These are phyloP conservation scores for Fomes fomentarius DNA, from an alignment of 1,284 basidiomycete species.

Conservation along the genomic window DNA sequence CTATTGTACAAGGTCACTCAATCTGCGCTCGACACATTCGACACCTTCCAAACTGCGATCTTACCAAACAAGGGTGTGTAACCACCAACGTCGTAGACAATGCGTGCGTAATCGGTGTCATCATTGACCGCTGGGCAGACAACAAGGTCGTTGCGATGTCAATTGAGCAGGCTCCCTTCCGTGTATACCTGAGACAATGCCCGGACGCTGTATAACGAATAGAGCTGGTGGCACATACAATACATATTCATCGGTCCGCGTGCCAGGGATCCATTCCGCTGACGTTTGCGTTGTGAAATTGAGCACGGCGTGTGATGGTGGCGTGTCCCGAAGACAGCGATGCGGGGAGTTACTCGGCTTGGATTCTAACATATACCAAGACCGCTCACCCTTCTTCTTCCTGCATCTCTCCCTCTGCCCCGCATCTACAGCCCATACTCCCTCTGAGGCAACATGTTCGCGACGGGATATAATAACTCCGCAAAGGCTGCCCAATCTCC, in stretches of 20 bases:
- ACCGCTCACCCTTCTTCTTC: neutral
- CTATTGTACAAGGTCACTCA: neutral
- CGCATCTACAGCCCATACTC: neutral
- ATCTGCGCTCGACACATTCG: neutral
- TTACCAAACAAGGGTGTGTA: neutral
- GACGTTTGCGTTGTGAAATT: conserved; percentile 5
- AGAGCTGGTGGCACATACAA: neutral
- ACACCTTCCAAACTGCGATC: neutral
- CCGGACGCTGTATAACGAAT: neutral
- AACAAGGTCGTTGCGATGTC: neutral
- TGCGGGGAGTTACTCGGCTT: conserved; percentile 17
- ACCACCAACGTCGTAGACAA: no score
- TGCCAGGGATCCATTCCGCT: conserved; percentile 3
- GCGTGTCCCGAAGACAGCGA: conserved; percentile 13
- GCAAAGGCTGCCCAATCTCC: neutral
- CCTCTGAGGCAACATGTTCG: no score
- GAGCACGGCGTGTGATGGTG: conserved; percentile 20
- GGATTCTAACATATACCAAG: conserved; percentile 14
- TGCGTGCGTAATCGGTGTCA: neutral
- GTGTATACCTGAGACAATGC: neutral
- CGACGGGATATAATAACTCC: no score
- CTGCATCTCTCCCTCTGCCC: neutral
- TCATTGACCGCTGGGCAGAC: neutral
- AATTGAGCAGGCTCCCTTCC: no score
- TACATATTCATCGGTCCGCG: neutral